Percentiles rank a stretch among this genome's conserved stretches.
Evolutionary conservation across 1,284 basidiomycete species (phyloP).

Genomic region (Trichosporon coremiiforme): DNA sequence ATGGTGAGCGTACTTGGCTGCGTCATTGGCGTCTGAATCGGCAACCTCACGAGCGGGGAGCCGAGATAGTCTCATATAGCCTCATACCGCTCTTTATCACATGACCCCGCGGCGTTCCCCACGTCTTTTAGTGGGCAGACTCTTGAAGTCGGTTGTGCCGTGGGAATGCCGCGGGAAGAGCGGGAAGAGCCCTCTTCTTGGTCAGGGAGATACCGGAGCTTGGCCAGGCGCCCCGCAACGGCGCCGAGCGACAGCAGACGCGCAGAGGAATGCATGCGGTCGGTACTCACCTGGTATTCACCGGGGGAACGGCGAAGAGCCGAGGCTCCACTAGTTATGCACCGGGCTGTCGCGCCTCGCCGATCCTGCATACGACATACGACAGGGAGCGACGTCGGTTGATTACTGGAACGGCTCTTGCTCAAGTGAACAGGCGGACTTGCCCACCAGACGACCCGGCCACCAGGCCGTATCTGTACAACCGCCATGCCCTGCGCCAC

Average conservation of each 20-base stretch:
- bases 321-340: not conserved
- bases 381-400: not conserved
- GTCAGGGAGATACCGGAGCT: not conserved
- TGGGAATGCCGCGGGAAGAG: not conserved
- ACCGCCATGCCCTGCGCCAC: no score
- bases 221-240: not conserved
- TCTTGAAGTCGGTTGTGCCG: not conserved
- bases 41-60: constrained; percentile 1
- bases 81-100: constrained; percentile 2
- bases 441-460: not conserved
- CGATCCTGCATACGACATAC: no score
- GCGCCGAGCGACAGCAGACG: not conserved
- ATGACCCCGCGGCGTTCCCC: not conserved
- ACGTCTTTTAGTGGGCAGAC: no score
- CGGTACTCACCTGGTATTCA: constrained; percentile 9
- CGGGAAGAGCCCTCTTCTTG: not conserved
- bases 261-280: not conserved
- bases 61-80: constrained; percentile 14
- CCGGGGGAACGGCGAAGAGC: not conserved
- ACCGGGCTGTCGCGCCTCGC: not conserved
- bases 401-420: not conserved
- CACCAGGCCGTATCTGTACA: no score
- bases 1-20: no score
- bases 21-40: not conserved
- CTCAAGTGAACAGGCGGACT: no score